These are phyloP conservation scores for Phytophthora pinifolia DNA, from an alignment of 352 stramenopile species.

Conservation along the genomic window DNA sequence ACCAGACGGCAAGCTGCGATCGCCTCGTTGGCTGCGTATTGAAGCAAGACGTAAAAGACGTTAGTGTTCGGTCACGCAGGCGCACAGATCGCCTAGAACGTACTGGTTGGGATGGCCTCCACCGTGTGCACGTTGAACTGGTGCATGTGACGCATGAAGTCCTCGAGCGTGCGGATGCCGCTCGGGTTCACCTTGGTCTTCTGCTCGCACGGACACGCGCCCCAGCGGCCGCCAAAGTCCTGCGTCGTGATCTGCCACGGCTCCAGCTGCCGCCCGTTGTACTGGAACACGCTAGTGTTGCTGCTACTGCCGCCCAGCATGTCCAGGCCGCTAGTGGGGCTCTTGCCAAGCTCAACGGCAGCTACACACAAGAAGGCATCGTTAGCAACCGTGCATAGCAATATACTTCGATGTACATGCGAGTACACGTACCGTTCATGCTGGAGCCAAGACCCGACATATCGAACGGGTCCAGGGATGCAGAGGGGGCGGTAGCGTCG, in stretches of 20 bases:
- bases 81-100: constrained; percentile 29
- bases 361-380: constrained; percentile 14
- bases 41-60: constrained; percentile 1
- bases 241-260: constrained; percentile 87
- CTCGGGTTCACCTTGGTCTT: constrained; percentile 84
- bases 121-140: constrained; percentile 82
- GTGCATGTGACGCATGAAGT: constrained; percentile 82
- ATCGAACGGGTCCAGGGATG: constrained; percentile 72
- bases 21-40: constrained; percentile 74
- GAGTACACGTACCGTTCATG: constrained; percentile 55
- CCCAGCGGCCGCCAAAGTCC: constrained; percentile 86
- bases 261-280: constrained; percentile 78
- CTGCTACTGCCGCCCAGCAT: constrained; percentile 35
- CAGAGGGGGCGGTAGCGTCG: constrained; percentile 29
- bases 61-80: constrained; percentile 14
- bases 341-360: constrained; percentile 48
- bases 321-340: constrained; percentile 29
- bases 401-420: neutral
- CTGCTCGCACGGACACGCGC: constrained; percentile 78
- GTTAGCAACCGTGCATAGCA: constrained; percentile 4
- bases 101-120: constrained; percentile 85
- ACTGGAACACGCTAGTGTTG: constrained; percentile 58
- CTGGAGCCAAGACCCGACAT: constrained; percentile 66
- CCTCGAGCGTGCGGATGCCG: constrained; percentile 78
- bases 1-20: constrained; percentile 77